Conservation (phyloP, 2,329 filamentous ascomycete species). For the Fusarium miscanthi region DNA sequence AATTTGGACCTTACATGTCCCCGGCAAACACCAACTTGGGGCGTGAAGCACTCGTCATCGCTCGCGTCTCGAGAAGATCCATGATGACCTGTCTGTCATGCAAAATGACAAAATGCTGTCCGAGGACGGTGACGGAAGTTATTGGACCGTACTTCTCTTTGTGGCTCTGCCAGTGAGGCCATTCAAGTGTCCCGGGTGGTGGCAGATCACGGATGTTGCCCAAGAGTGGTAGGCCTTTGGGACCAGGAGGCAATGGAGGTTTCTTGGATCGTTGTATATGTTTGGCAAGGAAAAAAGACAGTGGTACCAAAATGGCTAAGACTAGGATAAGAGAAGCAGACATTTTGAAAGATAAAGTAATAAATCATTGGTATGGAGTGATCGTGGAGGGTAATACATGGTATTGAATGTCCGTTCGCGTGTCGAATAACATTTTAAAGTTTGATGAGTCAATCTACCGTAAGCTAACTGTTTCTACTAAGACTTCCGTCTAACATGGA, state of each 20-base stretch:
- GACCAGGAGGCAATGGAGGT: constrained; percentile 56
- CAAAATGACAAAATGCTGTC: constrained; percentile 53
- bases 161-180: constrained; percentile 53
- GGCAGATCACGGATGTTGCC: constrained; percentile 63
- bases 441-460: neutral
- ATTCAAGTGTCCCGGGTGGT: constrained; percentile 46
- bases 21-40: constrained; percentile 9
- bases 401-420: fast-evolving
- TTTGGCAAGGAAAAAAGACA: neutral
- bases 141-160: constrained; percentile 51
- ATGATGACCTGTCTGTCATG: constrained; percentile 50
- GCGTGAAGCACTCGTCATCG: constrained; percentile 12
- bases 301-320: neutral
- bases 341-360: fast-evolving
- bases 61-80: constrained; percentile 25
- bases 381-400: too few species aligned
- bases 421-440: fast-evolving
- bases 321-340: fast-evolving
- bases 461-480: neutral
- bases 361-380: fast-evolving
- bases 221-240: constrained; percentile 57
- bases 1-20: neutral
- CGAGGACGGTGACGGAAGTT: constrained; percentile 53
- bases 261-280: fast-evolving
- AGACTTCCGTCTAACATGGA: too few species aligned